phyloP scores from a whole-genome alignment of 192 early-diverging fungal genomes.

The Dissophora ornata region DNA sequence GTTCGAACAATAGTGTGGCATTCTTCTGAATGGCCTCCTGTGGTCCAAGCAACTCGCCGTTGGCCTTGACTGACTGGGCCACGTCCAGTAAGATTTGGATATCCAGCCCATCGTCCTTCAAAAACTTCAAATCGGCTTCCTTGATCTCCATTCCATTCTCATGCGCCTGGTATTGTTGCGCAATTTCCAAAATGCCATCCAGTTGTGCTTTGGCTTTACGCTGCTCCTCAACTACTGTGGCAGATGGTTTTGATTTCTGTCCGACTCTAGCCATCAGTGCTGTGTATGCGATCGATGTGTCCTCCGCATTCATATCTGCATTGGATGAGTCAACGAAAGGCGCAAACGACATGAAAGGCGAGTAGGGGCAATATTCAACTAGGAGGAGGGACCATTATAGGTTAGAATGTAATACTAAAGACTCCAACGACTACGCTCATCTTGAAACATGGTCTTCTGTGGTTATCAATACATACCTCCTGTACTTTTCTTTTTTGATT shows the following conservation, averaged over 20 bases:
- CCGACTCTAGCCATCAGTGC: constrained; percentile 17
- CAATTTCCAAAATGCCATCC: constrained; percentile 32
- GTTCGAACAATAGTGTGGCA: constrained; percentile 44
- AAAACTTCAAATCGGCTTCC: constrained; percentile 21
- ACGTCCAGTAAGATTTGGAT: constrained; percentile 13
- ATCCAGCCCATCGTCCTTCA: constrained; percentile 35
- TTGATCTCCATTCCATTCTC: constrained; percentile 4
- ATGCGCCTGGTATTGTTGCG: constrained; percentile 21
- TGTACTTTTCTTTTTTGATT: constrained; percentile 38
- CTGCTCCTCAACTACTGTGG: constrained; percentile 18
- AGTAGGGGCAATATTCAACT: constrained; percentile 64
- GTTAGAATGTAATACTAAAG: no score
- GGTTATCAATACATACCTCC: constrained; percentile 39
- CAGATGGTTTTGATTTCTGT: constrained; percentile 4
- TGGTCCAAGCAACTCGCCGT: neutral
- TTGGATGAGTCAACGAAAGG: constrained; percentile 62
- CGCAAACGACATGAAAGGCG: constrained; percentile 64
- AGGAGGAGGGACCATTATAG: no score
- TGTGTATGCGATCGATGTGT: constrained; percentile 42
- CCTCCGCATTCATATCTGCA: constrained; percentile 58
- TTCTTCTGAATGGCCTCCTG: constrained; percentile 55
- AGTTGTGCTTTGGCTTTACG: constrained; percentile 26
- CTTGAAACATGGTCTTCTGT: no score
- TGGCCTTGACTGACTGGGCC: neutral
- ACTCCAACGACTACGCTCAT: no score